A percentile compares a stretch with the other conserved stretches of the same genome.
Evolutionary conservation across 1,284 basidiomycete species (phyloP).

Genomic region (Irpex sp.): DNA sequence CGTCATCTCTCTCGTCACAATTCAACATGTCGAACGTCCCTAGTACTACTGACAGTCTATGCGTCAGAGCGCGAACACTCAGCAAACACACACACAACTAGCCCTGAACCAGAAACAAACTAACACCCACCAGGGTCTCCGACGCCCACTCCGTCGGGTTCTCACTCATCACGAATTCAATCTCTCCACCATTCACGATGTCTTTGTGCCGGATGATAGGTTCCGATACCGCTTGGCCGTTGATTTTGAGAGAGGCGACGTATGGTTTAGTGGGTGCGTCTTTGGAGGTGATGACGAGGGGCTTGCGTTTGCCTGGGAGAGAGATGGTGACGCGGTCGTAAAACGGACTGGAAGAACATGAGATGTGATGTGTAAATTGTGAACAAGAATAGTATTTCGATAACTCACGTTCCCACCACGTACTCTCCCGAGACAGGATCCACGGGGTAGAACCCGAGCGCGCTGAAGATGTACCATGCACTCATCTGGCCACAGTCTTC

Average conservation of each 20-base stretch:
- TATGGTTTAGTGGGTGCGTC: conserved; percentile 57
- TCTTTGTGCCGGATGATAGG: conserved; percentile 58
- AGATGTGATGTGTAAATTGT: too few species aligned
- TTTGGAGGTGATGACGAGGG: conserved; percentile 46
- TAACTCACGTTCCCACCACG: conserved; percentile 61
- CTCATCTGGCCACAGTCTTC: conserved; percentile 91
- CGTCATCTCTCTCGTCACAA: background rate
- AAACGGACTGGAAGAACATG: conserved; percentile 46
- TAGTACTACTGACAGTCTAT: background rate
- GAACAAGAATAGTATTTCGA: too few species aligned
- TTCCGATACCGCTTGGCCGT: conserved; percentile 37
- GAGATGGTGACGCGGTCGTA: conserved; percentile 61
- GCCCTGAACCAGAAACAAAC: conserved; percentile 37
- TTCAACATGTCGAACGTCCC: background rate
- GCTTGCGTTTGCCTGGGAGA: conserved; percentile 40
- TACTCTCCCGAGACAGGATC: conserved; percentile 75
- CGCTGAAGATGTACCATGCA: conserved; percentile 82
- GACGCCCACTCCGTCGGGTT: conserved; percentile 33
- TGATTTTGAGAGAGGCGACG: conserved; percentile 52
- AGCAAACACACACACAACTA: conserved; percentile 50
- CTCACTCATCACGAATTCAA: conserved; percentile 67
- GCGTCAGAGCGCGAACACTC: background rate
- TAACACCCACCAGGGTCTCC: conserved; percentile 44
- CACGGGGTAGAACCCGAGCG: conserved; percentile 85
- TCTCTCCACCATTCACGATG: conserved; percentile 50